Evolutionary conservation across 2,329 filamentous ascomycete genomes (phyloP).

Genomic region (Metarhizium rileyi): DNA sequence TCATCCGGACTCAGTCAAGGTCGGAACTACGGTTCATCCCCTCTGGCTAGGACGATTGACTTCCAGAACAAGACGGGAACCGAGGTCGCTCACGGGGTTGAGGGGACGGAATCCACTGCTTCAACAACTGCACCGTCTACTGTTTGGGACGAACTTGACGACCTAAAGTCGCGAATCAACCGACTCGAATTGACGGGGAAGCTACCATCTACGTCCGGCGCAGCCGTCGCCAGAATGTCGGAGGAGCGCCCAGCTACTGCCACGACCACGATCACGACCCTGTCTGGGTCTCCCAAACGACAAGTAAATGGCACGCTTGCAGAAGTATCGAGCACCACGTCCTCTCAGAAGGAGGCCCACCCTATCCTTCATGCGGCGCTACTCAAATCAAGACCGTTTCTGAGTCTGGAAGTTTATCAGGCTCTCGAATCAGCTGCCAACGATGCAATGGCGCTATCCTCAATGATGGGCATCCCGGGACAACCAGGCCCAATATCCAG

Average conservation of each 20-base stretch:
- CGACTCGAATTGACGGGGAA: conserved; percentile 86
- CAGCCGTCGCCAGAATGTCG: conserved; percentile 63
- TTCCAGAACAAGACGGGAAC: conserved; percentile 17
- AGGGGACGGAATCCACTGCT: conserved; percentile 75
- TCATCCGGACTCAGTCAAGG: conserved; percentile 15
- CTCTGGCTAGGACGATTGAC: conserved; percentile 38
- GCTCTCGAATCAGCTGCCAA: conserved; percentile 71
- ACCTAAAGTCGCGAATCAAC: conserved; percentile 86
- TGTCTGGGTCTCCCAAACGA: conserved; percentile 82
- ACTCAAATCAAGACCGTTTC: conserved; percentile 60
- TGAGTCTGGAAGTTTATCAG: conserved; percentile 63
- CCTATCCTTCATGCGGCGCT: conserved; percentile 75
- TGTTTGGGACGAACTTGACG: conserved; percentile 95
- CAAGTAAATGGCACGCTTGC: conserved; percentile 15
- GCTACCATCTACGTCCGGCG: conserved; percentile 70
- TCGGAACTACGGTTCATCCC: conserved; percentile 47
- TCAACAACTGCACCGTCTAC: conserved; percentile 87
- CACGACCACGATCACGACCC: conserved; percentile 80
- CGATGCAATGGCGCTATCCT: conserved; percentile 71
- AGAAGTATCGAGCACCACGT: conserved; percentile 31
- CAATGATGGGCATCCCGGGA: conserved; percentile 65
- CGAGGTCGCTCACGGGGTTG: conserved; percentile 32
- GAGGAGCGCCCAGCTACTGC: conserved; percentile 83
- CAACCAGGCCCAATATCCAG: conserved; percentile 60
- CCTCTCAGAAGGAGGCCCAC: conserved; percentile 50